phyloP scores from a whole-genome alignment of 2,329 filamentous ascomycete genomes.

The Exophiala oligosperma region DNA sequence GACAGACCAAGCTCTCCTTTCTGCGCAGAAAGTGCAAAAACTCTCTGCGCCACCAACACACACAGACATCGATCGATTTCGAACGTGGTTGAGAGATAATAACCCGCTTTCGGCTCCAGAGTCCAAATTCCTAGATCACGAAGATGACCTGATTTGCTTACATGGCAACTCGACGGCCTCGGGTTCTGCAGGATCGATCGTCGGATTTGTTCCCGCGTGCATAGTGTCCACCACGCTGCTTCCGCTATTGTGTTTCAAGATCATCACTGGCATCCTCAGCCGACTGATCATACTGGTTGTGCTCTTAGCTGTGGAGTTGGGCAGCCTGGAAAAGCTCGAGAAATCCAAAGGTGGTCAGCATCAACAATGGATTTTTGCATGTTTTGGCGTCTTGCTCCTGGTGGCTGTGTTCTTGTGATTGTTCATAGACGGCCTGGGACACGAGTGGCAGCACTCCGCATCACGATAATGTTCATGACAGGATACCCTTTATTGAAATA shows the following conservation, averaged over 20 bases:
- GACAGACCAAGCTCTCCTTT: slow-evolving; percentile 32
- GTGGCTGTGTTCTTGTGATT: slow-evolving; percentile 20
- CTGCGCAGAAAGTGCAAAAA: slow-evolving; percentile 23
- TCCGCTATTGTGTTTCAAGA: slow-evolving; percentile 26
- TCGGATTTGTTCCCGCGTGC: slow-evolving; percentile 16
- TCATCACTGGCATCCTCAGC: slow-evolving; percentile 24
- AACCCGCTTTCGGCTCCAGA: slow-evolving; percentile 53
- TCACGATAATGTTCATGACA: neutral
- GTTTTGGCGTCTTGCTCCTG: slow-evolving; percentile 24
- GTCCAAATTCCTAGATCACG: slow-evolving; percentile 53
- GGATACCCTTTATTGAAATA: neutral
- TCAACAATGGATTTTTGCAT: slow-evolving; percentile 23
- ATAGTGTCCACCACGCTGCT: slow-evolving; percentile 23
- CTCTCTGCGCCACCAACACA: slow-evolving; percentile 14
- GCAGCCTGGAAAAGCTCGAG: slow-evolving; percentile 21
- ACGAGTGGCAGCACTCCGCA: neutral
- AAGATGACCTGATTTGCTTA: slow-evolving; percentile 43
- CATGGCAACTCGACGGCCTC: neutral
- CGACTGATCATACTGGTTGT: slow-evolving; percentile 24
- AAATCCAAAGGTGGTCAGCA: slow-evolving; percentile 15
- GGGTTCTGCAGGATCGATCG: neutral
- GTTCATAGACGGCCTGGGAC: neutral
- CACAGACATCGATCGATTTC: slow-evolving; percentile 44
- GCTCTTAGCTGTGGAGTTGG: slow-evolving; percentile 19
- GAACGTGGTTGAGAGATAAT: slow-evolving; percentile 53